Percentiles rank a stretch among this genome's conserved stretches.
phyloP scores from a whole-genome alignment of 441 rosid genomes.

The Corymbia citriodora region DNA sequence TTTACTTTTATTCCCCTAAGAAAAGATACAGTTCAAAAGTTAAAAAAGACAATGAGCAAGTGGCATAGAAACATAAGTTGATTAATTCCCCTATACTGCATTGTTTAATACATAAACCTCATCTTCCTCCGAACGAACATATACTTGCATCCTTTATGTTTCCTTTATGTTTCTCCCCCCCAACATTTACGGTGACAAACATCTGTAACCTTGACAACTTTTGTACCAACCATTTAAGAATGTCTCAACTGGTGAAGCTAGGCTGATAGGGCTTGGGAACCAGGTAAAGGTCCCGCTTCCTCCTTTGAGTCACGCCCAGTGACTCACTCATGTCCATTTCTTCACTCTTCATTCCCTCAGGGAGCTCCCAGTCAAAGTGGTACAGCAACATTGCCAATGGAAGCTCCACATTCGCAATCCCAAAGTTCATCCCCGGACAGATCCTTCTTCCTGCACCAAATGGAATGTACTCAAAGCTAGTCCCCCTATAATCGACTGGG shows the following conservation, averaged over 20 bases:
- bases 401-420: not conserved
- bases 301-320: not conserved
- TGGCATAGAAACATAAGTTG: not conserved
- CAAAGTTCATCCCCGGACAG: slow-evolving; percentile 1
- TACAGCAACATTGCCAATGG: not conserved
- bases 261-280: not conserved
- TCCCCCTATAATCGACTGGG: not conserved
- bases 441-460: slow-evolving; percentile 12
- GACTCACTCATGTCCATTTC: not conserved
- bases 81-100: not conserved
- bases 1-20: not conserved
- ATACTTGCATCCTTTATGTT: not conserved
- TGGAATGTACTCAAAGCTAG: not conserved
- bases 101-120: not conserved
- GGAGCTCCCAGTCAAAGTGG: slow-evolving; percentile 8
- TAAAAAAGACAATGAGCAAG: not conserved
- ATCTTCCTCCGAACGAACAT: not conserved
- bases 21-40: not conserved
- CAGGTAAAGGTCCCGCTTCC: not conserved
- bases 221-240: not conserved
- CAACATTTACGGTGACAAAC: not conserved
- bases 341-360: not conserved
- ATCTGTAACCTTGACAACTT: not conserved
- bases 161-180: not conserved
- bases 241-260: not conserved